Evolutionary conservation across 495 filamentous ascomycete species (phyloP), one percentile per base, ranked within the genome.

Genomic region (Cudoniella acicularis): DNA sequence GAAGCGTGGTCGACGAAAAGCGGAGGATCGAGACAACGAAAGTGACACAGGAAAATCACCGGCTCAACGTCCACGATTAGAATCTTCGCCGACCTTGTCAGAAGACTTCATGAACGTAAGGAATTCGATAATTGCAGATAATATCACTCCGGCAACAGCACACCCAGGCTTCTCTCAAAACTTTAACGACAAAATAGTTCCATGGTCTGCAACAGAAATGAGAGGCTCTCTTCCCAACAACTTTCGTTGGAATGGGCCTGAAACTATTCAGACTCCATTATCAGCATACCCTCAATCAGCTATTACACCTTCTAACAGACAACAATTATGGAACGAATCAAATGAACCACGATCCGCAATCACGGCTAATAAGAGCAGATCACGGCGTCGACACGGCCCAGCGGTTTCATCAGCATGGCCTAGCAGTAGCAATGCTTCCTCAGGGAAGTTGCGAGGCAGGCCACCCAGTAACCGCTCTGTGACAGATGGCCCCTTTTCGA

Each of bases 391-490:
- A n/a, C 91, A 96, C 68, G 93, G 93, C 0, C 92, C 94, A 0
- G 91, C 89, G 1, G 92, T 98, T 1, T 98, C 94, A 6, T 96
- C 93, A 22, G 94, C 94, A 11, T 98, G 94, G 94, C 83, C 89
- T 18, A 88, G 82, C 53, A 85, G 81, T 46, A 84, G 81, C 3
- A 80, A 81, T 25, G 77, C 83, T 21, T 74, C 84, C 1, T 83
- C 78, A 9, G 90, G 91, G 3, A 65, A 73, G 59, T 72, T 90
- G 16, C 77, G 94, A 46, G 94, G 94, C 10, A 76, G 94, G 57
- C 94, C 94, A 54, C 92, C 93, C 2, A 91, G 84, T 60, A 90
- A 88, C 69, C 84, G 90, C 18, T 83, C 82, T 16, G 77, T 87
- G 13, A 80, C 76, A 2, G 87, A 90, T 42, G 91, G 90, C 0